These are phyloP conservation scores for Termitomyces sp. DNA, from an alignment of 768 basidiomycete species.

Conservation along the genomic window DNA sequence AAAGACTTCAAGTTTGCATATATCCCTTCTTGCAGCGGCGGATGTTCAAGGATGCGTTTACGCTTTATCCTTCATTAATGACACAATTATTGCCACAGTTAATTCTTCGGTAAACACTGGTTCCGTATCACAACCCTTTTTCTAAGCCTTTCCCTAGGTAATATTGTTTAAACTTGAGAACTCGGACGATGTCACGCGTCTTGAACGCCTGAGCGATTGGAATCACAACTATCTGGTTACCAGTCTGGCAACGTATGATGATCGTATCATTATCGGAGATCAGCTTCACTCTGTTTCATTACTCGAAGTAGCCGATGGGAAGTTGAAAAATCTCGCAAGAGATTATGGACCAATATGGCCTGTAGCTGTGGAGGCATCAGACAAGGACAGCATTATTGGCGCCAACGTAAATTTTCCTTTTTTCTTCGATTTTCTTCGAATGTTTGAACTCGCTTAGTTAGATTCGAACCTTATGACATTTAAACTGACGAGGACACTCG, in stretches of 20 bases:
- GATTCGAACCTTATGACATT: slow-evolving; percentile 66
- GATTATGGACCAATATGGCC: slow-evolving; percentile 80
- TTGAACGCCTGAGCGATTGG: slow-evolving; percentile 53
- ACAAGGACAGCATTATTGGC: slow-evolving; percentile 53
- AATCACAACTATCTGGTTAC: slow-evolving; percentile 80
- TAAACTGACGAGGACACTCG: slow-evolving; percentile 36
- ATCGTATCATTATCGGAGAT: slow-evolving; percentile 68
- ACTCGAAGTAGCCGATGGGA: slow-evolving; percentile 41
- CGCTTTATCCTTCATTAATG: slow-evolving; percentile 43
- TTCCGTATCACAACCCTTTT: not conserved
- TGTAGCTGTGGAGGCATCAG: slow-evolving; percentile 52
- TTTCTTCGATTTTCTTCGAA: slow-evolving; percentile 4
- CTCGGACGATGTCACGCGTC: slow-evolving; percentile 14
- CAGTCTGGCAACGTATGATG: slow-evolving; percentile 49
- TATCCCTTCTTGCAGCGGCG: slow-evolving; percentile 34
- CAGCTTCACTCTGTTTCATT: slow-evolving; percentile 75
- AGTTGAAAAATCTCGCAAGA: slow-evolving; percentile 51
- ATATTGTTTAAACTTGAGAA: slow-evolving; percentile 27
- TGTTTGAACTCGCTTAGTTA: slow-evolving; percentile 33
- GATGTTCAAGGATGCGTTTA: slow-evolving; percentile 66
- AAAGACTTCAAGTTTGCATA: slow-evolving; percentile 22
- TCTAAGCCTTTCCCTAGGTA: slow-evolving; percentile 29
- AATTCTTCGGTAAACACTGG: slow-evolving; percentile 61
- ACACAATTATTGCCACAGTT: slow-evolving; percentile 59
- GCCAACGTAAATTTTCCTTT: slow-evolving; percentile 56